A percentile compares a stretch with the other conserved stretches of the same genome.
These are phyloP conservation scores for Picea engelmannii DNA, from an alignment of 83 land plant species.

Conservation along the genomic window DNA sequence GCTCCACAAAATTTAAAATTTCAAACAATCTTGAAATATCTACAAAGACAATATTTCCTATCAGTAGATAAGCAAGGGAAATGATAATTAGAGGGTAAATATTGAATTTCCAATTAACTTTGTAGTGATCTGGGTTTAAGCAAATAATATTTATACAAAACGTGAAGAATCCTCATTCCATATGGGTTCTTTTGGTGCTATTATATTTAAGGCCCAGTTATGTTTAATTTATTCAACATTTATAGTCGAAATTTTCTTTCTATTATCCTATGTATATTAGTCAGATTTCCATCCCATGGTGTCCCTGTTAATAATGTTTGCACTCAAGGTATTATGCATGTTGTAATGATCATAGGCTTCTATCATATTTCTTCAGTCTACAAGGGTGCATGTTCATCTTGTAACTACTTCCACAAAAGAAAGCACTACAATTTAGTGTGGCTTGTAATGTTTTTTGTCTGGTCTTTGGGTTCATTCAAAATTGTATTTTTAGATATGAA, in stretches of 20 bases:
- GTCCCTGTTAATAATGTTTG: neutral
- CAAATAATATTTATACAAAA: too few relatives aligned
- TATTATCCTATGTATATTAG: neutral
- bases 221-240: neutral
- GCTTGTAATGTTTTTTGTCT: neutral
- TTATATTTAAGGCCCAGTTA: neutral
- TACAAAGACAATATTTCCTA: too few relatives aligned
- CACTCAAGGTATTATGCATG: neutral
- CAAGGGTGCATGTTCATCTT: neutral
- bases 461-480: too few relatives aligned
- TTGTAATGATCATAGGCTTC: neutral
- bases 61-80: too few relatives aligned
- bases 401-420: neutral
- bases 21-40: too few relatives aligned
- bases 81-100: too few relatives aligned
- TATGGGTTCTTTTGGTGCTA: neutral
- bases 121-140: too few relatives aligned
- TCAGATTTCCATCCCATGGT: neutral
- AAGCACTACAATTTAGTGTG: neutral
- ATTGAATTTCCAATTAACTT: too few relatives aligned
- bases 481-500: too few relatives aligned
- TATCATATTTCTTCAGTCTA: neutral
- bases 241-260: neutral
- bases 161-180: neutral
- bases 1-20: too few relatives aligned